phyloP scores from a whole-genome alignment of 2,329 filamentous ascomycete genomes.

The Calonectria ilicicola region DNA sequence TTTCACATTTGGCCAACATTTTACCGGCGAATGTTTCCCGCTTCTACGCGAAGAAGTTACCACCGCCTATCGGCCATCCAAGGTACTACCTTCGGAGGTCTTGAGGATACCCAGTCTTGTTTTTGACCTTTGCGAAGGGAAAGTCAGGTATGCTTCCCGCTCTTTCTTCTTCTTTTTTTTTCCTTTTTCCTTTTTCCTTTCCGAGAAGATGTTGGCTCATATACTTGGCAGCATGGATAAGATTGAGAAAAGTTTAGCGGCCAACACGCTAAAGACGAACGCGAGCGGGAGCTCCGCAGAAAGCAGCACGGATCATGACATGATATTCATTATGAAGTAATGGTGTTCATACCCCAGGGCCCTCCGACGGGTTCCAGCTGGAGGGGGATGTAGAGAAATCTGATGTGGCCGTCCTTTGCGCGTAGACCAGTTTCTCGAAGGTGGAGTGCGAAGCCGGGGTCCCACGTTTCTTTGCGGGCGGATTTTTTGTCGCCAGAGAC shows the following conservation, averaged over 20 bases:
- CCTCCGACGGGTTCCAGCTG: conserved; percentile 37
- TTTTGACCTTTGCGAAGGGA: conserved; percentile 38
- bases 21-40: conserved; percentile 40
- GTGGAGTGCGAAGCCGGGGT: conserved; percentile 37
- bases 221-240: conserved; percentile 32
- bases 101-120: conserved; percentile 40
- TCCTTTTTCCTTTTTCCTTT: too few relatives aligned
- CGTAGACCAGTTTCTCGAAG: conserved; percentile 40
- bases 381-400: conserved; percentile 42
- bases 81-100: conserved; percentile 33
- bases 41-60: conserved; percentile 39
- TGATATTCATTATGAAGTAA: conserved; percentile 45
- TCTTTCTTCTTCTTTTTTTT: background rate
- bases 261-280: conserved; percentile 30
- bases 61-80: conserved; percentile 38
- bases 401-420: conserved; percentile 39
- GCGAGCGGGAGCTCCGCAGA: conserved; percentile 31
- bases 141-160: conserved; percentile 35
- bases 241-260: conserved; percentile 39
- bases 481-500: conserved; percentile 39
- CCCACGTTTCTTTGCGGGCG: conserved; percentile 36
- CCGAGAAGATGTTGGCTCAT: conserved; percentile 25
- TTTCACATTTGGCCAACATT: conserved; percentile 42
- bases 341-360: conserved; percentile 4
- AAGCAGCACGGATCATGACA: conserved; percentile 37